phyloP scores from a whole-genome alignment of 768 basidiomycete species.

The Mycena filopes region DNA sequence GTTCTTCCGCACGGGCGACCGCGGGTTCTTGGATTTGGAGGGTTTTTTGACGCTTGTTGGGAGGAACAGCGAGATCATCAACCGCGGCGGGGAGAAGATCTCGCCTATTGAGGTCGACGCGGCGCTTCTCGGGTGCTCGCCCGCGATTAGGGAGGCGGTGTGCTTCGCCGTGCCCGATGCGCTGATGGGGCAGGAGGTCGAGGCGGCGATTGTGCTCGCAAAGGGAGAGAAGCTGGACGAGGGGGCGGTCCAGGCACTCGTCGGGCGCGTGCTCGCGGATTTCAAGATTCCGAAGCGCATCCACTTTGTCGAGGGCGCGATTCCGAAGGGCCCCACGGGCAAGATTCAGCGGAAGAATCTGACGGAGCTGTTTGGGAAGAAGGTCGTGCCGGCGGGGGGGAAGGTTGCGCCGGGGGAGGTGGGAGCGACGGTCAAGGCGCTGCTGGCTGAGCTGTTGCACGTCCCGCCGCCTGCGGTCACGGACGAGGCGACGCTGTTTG shows the following conservation, averaged over 20 bases:
- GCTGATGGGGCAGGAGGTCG: constrained; percentile 22
- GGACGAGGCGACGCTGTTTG: constrained; percentile 10
- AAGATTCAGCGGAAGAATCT: constrained; percentile 21
- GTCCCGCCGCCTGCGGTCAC: background rate
- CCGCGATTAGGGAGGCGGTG: constrained; percentile 11
- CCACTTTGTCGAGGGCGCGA: constrained; percentile 18
- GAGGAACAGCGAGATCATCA: constrained; percentile 20
- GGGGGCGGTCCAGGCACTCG: constrained; percentile 5
- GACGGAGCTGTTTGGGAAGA: constrained; percentile 10
- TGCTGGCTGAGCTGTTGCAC: constrained; percentile 8
- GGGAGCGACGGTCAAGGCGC: constrained; percentile 10
- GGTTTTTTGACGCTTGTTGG: constrained; percentile 14
- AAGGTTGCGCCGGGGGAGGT: background rate
- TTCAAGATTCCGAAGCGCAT: constrained; percentile 16
- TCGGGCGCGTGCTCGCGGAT: constrained; percentile 17
- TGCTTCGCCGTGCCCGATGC: constrained; percentile 13
- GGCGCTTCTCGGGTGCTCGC: constrained; percentile 14
- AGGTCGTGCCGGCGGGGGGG: background rate
- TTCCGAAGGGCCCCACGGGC: constrained; percentile 19
- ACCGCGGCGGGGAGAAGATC: constrained; percentile 23
- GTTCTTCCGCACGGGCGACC: constrained; percentile 20
- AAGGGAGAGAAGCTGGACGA: constrained; percentile 5
- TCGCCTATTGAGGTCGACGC: constrained; percentile 24
- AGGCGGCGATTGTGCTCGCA: constrained; percentile 8
- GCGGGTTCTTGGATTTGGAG: constrained; percentile 9